Conservation (phyloP, 2,329 filamentous ascomycete species). For the Fusarium sp. region DNA sequence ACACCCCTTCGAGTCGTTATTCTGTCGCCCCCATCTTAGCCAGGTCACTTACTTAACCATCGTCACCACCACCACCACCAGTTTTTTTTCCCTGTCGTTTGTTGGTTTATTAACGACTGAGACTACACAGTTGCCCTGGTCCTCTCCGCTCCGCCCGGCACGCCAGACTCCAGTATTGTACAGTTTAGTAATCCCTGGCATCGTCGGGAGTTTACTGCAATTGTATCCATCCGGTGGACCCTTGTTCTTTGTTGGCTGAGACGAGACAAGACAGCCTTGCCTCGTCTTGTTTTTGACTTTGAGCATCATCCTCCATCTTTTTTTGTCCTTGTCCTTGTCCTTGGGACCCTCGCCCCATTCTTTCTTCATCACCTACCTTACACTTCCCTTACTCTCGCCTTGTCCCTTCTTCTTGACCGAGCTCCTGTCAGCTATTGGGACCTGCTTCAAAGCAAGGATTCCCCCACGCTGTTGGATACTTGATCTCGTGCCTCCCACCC, state of each 20-base stretch:
- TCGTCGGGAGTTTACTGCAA: slow-evolving; percentile 28
- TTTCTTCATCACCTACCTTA: slow-evolving; percentile 19
- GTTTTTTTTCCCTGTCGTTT: slow-evolving; percentile 5
- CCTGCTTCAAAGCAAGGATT: slow-evolving; percentile 22
- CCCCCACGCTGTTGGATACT: slow-evolving; percentile 41
- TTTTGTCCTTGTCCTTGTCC: slow-evolving; percentile 6
- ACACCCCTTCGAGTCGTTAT: slow-evolving; percentile 23
- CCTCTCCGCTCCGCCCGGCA: slow-evolving; percentile 24
- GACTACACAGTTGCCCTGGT: neutral
- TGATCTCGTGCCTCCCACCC: slow-evolving; percentile 37
- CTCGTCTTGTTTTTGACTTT: slow-evolving; percentile 17
- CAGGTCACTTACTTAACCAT: slow-evolving; percentile 14
- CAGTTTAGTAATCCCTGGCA: slow-evolving; percentile 18
- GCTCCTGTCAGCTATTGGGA: slow-evolving; percentile 25
- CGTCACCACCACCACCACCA: slow-evolving; percentile 18
- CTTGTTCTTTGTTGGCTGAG: slow-evolving; percentile 28
- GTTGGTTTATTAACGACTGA: slow-evolving; percentile 8
- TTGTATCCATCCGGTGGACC: slow-evolving; percentile 34
- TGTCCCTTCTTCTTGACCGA: slow-evolving; percentile 44
- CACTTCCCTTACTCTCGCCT: neutral
- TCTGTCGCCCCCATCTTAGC: slow-evolving; percentile 21
- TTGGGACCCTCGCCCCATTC: slow-evolving; percentile 33
- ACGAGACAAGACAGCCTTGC: slow-evolving; percentile 9
- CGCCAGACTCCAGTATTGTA: neutral
- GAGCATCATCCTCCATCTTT: slow-evolving; percentile 37